A percentile compares a stretch with the other conserved stretches of the same genome.
Evolutionary conservation across 345 rosid species (phyloP).

Genomic region (Bruguiera parviflora): DNA sequence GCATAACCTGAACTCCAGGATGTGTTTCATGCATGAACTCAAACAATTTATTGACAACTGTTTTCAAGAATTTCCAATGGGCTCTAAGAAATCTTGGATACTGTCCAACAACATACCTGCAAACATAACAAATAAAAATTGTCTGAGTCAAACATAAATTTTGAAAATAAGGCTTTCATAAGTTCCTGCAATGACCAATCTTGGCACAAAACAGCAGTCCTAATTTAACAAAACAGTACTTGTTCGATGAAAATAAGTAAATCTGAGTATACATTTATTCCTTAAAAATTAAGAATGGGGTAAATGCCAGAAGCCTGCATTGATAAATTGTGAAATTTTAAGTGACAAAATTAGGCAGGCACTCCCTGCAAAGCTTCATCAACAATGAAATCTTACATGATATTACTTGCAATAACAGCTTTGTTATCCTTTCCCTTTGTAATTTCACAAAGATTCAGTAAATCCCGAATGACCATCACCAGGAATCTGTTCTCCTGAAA

Average conservation of each 20-base stretch:
- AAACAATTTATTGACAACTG: conserved; percentile 96
- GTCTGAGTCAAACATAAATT: too few species aligned
- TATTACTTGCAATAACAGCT: conserved; percentile 98
- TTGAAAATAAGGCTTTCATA: too few species aligned
- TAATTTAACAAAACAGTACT: too few species aligned
- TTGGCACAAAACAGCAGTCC: too few species aligned
- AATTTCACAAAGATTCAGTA: conserved; percentile 92
- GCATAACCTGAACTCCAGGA: conserved; percentile 95
- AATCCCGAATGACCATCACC: conserved; percentile 97
- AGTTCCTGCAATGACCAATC: too few species aligned
- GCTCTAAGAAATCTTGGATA: conserved; percentile 99
- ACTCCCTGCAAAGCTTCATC: not conserved
- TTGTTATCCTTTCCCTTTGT: conserved; percentile 98
- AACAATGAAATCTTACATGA: conserved; percentile 62
- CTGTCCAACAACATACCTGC: conserved; percentile 99
- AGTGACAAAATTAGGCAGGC: not conserved
- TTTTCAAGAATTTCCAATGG: conserved; percentile 97
- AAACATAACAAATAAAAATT: conserved; percentile 18
- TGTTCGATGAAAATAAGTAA: too few species aligned
- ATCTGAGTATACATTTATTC: too few species aligned
- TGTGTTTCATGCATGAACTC: conserved; percentile 99
- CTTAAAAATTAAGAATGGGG: not conserved
- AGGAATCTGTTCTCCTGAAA: conserved; percentile 96
- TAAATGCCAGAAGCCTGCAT: not conserved
- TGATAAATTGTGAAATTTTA: not conserved